These are phyloP conservation scores for Microcyclosporella mali DNA, from an alignment of 2,329 filamentous ascomycete genomes.

Conservation along the genomic window DNA sequence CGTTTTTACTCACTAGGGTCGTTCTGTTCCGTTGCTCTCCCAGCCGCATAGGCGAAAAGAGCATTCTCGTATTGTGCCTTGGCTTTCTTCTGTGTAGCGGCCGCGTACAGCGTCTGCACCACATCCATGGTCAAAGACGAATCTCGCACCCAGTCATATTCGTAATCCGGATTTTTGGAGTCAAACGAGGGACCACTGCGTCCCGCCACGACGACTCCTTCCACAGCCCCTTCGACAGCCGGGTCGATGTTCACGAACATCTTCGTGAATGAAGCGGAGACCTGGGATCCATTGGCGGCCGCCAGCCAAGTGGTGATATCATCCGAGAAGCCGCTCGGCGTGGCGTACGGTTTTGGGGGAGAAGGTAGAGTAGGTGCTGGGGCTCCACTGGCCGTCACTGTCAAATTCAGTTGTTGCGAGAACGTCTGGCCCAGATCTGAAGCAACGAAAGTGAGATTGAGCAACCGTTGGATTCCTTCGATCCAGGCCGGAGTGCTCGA, in stretches of 20 bases:
- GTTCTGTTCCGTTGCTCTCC: conserved; percentile 28
- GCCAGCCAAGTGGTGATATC: conserved; percentile 29
- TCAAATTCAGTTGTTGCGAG: conserved; percentile 18
- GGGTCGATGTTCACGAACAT: conserved; percentile 34
- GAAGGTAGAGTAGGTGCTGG: conserved; percentile 20
- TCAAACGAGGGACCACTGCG: conserved; percentile 24
- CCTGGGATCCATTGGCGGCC: conserved; percentile 19
- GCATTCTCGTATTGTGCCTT: conserved; percentile 22
- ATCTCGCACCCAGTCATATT: conserved; percentile 32
- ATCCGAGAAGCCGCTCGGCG: conserved; percentile 24
- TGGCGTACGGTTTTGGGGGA: conserved; percentile 26
- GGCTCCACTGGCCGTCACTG: conserved; percentile 22
- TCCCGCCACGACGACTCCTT: conserved; percentile 29
- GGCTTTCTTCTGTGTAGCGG: conserved; percentile 15
- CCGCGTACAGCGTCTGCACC: conserved; percentile 23
- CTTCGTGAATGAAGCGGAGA: conserved; percentile 18
- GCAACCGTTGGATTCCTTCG: conserved; percentile 26
- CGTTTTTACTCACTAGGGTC: conserved; percentile 17
- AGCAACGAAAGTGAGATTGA: conserved; percentile 29
- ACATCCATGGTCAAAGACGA: conserved; percentile 29
- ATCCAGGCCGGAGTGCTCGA: conserved; percentile 25
- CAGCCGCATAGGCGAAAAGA: conserved; percentile 26
- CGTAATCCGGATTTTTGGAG: conserved; percentile 27
- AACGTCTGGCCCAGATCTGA: conserved; percentile 26
- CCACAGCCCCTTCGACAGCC: conserved; percentile 21